Base-by-base conservation (phyloP, 1,284 basidiomycete species). In the Cryptococcus hybrid region DNA sequence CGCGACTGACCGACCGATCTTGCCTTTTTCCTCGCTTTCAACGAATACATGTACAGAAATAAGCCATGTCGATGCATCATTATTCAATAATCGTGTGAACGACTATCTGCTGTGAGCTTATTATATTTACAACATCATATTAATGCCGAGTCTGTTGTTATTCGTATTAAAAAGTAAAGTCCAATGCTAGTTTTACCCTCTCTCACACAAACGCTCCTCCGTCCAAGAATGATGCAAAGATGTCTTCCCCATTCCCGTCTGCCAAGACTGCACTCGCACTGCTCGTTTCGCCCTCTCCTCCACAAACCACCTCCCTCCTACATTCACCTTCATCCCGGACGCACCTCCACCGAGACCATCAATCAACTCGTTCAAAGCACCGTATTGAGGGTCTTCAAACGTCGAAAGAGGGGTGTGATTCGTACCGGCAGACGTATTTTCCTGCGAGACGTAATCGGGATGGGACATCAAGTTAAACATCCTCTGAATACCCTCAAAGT, bases 401-500 rank as follows among this genome's bases (percentile, higher is more conserved):
- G 15, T 24, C 43, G 35, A 30, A 15, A 34, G 30, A 30, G 30
- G 30, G 30, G 30, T 46, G 6, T 46, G 9, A 9, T 18, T 45
- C 15, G 12, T 24, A 15, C 34, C 43, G 18, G 37, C 24, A 13
- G 13, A 11, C 9, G 15, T 40, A 15, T 51, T 30, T 15, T 40
- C 2, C 7, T n/a, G 43, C 12, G 43, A 15, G 7, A n/a, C 47
- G 8, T 34, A 7, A 34, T 30, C 35, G 42, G 15, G 42, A 18
- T 39, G 38, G 30, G 38, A 42, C n/a, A 54, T 50, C 38, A 48
- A 57, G 30, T 47, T 50, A 15, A 61, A 51, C 57, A 61, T 58
- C n/a, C 50, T 43, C 37, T 61, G 60, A 8, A 61, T 56, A 51
- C 56, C 60, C 36, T 55, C 55, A 13, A 52, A 53, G 42, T 56